Conservation (phyloP, 257 asterid species). For the Ocimum tenuiflorum region DNA sequence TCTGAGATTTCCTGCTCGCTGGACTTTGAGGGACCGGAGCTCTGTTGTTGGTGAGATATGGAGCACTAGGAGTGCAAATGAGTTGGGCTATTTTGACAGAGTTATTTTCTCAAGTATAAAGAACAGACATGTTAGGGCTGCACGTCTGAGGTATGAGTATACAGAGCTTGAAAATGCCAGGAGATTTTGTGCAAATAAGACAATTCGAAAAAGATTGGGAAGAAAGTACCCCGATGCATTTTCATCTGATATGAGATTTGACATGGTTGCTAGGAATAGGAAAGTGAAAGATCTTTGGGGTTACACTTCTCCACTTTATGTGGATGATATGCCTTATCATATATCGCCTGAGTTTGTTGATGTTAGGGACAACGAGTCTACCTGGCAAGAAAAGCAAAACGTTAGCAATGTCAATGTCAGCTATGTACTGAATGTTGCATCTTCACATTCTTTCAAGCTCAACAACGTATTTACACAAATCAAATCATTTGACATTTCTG, state of each 20-base stretch:
- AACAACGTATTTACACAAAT: constrained; percentile 32
- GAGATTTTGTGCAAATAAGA: constrained; percentile 44
- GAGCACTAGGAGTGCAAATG: constrained; percentile 51
- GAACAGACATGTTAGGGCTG: constrained; percentile 24
- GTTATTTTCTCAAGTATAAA: constrained; percentile 37
- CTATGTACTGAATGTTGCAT: constrained; percentile 40
- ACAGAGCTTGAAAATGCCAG: constrained; percentile 45
- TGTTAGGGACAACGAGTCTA: constrained; percentile 18
- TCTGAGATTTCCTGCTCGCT: constrained; percentile 58
- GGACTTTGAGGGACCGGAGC: constrained; percentile 67
- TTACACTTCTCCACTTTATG: constrained; percentile 55
- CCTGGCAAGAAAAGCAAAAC: constrained; percentile 28
- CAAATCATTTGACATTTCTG: constrained; percentile 46
- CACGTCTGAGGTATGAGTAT: constrained; percentile 49
- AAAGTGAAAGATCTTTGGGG: constrained; percentile 48
- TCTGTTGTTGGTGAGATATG: constrained; percentile 65
- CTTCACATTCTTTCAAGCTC: constrained; percentile 42
- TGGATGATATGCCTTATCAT: constrained; percentile 35
- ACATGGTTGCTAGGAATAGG: constrained; percentile 40
- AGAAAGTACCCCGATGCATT: constrained; percentile 50
- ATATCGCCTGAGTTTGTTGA: not conserved
- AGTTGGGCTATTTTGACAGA: constrained; percentile 54
- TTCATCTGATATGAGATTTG: constrained; percentile 69
- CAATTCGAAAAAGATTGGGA: constrained; percentile 28
- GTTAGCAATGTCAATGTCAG: constrained; percentile 44